Evolutionary conservation across 1,284 basidiomycete species (phyloP), one percentile per base, ranked within the genome.

Genomic region (Trichosporon faecale): DNA sequence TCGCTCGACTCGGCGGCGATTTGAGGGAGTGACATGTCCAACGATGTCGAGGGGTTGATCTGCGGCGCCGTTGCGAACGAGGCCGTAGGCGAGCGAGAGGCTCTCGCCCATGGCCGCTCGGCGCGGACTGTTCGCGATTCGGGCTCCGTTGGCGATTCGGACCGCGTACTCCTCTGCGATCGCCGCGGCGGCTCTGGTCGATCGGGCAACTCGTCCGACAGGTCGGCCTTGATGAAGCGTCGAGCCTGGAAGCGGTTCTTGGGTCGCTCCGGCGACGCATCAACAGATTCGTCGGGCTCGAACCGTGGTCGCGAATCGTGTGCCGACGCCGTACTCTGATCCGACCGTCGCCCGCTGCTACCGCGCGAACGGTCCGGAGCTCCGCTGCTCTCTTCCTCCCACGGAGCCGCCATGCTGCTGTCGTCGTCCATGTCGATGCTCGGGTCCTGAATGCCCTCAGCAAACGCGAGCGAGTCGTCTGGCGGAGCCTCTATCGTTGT

Each of bases 361-460:
- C 57, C 57, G 21, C 57, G 57, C 25, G 16, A 68, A 9, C 64
- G 57, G 29, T 61, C 57, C n/a, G 57, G 29, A 6, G 64, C 66
- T n/a, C 67, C 71, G 35, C 66, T 21, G 14, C 64, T 68, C 27
- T 65, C 67, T 29, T 67, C 72, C 23, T 74, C 70, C 40, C 72
- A 72, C 16, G 27, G 65, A 66, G 74, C 67, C 37, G 70, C 69
- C 33, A 68, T 40, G 70, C 29, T 12, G 68, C 72, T 74, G 29
- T 77, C 76, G 68, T 79, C 78, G 27, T 82, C 80, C 31, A 82
- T 60, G 27, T 79, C 80, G n/a, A 78, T 70, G 69, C 33, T 70
- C 64, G 1, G 73, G 68, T 66, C 73, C 40, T 72, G 74, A 1
- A 78, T 66, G 12, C 76, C 76, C 3, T 70, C 63, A 0, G 75